Evolutionary conservation across 176 grass and related monocot species (phyloP).

Genomic region (Dendrocalamus sinicus): DNA sequence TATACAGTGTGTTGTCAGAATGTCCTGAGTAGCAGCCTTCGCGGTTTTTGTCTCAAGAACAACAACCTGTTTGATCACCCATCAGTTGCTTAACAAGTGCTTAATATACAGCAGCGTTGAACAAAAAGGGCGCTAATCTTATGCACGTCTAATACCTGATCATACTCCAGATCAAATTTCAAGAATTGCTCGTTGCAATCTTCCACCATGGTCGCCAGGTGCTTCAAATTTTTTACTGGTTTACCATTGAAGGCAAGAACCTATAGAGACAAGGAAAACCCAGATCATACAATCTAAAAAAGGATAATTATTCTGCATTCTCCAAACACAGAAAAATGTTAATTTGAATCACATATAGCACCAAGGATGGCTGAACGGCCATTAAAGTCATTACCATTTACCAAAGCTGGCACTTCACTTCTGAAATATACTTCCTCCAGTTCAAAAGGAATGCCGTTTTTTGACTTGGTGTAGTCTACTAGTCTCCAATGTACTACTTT

Average conservation of each 20-base stretch:
- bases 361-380: background rate
- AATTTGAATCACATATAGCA: conserved; percentile 2
- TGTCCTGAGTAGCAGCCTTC: conserved; percentile 82
- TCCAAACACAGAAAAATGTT: background rate
- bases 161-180: conserved; percentile 92
- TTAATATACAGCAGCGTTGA: background rate
- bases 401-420: background rate
- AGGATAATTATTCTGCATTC: background rate
- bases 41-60: conserved; percentile 87
- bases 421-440: background rate
- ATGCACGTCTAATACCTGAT: conserved; percentile 59
- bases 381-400: conserved; percentile 5
- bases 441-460: background rate
- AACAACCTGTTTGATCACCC: conserved; percentile 62
- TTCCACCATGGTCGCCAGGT: conserved; percentile 85
- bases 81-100: background rate
- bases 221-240: conserved; percentile 81
- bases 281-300: background rate
- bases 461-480: background rate
- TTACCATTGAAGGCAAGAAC: conserved; percentile 82
- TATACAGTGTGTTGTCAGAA: conserved; percentile 94
- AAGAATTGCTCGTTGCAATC: conserved; percentile 72
- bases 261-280: conserved; percentile 45
- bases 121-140: background rate
- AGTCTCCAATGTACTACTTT: background rate